Base-by-base conservation (phyloP, 2,329 filamentous ascomycete genomes). In the Lecanosticta acicola region DNA sequence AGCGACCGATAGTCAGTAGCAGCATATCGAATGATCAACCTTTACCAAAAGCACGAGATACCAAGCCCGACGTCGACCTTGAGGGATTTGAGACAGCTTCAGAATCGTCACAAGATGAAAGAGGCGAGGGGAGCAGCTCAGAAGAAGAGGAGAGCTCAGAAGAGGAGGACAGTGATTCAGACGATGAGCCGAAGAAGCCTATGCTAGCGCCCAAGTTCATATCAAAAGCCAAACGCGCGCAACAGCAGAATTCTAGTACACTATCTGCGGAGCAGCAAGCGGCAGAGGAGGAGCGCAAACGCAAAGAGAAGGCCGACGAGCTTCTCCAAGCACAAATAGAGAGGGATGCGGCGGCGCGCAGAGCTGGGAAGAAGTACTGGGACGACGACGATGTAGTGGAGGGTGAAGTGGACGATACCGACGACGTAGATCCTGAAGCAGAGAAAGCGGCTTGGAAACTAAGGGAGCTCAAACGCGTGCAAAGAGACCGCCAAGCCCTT, bases 391-490 rank as follows among this genome's bases (percentile, higher is more conserved):
- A 75, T 41, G 55, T 56, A 39, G 74, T 74, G 43, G 79, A 82
- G 3, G 80, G 82, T 26, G 85, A 87, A 39, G 83, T 97, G 16
- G 88, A 97, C 66, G 93, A 95, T 59, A 87, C 84, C 2, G 93
- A 98, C 64, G 87, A 81, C 29, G 60, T 90, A 2, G 89, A 97
- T 65, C 86, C 87, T 0, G 89, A 85, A 52, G 89, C 87, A 5
- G 93, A 98, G 67, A 80, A 84, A 52, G 89, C 89, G 4, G 89
- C 90, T 0, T 98, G 93, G 91, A 93, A 91, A 64, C 76, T 98
- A 40, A 83, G 93, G 39, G 93, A 98, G 69, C 76, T 98, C 34
- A 84, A 84, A 66, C 84, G 93, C 7, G 81, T 97, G 55, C 90
- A 91, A 70, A 81, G 93, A 41, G 86, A 93, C 58, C 82, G 93